Conservation (phyloP, 441 rosid genomes). For the Jatropha podagrica region DNA sequence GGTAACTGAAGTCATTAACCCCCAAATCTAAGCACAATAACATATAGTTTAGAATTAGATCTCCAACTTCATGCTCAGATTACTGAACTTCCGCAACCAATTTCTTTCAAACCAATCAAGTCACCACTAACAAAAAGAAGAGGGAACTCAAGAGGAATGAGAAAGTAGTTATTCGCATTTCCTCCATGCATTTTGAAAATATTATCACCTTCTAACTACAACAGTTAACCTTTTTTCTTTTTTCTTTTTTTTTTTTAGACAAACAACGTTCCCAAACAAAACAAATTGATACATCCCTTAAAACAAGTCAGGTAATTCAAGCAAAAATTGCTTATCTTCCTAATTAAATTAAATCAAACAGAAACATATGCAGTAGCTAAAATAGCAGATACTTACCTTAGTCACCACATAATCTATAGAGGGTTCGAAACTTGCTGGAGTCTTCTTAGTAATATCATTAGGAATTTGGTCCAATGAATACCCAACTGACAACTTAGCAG, state of each 20-base stretch:
- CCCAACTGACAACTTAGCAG: conserved; percentile 93
- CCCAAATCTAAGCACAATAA: too few species aligned
- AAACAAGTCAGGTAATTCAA: neutral
- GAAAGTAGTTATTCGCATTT: too few species aligned
- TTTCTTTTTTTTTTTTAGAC: too few species aligned
- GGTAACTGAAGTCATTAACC: neutral
- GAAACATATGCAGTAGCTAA: conserved; percentile 4
- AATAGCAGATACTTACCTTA: conserved; percentile 51
- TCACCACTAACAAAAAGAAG: too few species aligned
- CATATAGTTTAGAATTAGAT: too few species aligned
- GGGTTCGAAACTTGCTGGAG: conserved; percentile 98
- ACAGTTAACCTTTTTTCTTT: too few species aligned
- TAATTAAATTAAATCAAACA: neutral
- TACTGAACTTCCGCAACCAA: too few species aligned
- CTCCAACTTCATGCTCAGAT: too few species aligned
- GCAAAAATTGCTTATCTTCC: neutral
- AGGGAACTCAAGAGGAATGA: too few species aligned
- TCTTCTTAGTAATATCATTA: conserved; percentile 93
- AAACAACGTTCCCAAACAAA: too few species aligned
- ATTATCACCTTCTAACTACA: neutral
- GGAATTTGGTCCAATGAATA: conserved; percentile 95
- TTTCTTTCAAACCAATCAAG: neutral
- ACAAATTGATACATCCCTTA: neutral
- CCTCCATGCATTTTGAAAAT: neutral
- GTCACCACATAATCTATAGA: conserved; percentile 97